These are phyloP conservation scores for Pseudogymnoascus sp. DNA, from an alignment of 2,329 filamentous ascomycete species.

Conservation along the genomic window DNA sequence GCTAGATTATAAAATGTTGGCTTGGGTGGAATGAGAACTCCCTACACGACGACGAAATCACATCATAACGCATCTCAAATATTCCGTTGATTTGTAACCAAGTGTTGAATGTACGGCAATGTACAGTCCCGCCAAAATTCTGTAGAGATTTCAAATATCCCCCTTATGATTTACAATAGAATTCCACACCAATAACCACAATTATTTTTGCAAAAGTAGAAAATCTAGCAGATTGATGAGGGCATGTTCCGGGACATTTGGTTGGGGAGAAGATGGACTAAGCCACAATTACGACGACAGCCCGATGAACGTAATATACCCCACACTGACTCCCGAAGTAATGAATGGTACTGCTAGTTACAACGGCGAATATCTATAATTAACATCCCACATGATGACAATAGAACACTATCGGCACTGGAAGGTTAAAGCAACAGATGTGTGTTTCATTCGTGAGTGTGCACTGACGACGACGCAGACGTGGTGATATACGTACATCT, in stretches of 20 bases:
- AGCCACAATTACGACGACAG: not conserved
- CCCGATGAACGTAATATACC: no score
- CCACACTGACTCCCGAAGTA: no score
- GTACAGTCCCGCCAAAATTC: not conserved
- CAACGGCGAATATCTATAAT: not conserved
- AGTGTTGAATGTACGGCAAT: not conserved
- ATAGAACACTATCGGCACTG: not conserved
- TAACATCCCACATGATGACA: not conserved
- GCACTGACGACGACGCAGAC: slow-evolving; percentile 14
- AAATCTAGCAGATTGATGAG: not conserved
- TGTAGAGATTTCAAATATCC: not conserved
- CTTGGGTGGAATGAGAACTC: no score
- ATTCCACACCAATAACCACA: not conserved
- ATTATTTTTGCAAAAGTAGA: not conserved
- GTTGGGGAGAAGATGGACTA: not conserved
- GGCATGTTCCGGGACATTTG: not conserved
- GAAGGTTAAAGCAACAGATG: not conserved
- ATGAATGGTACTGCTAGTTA: not conserved
- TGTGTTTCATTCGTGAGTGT: not conserved
- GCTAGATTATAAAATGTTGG: not conserved
- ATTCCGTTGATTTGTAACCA: not conserved
- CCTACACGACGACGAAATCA: no score
- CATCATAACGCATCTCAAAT: no score
- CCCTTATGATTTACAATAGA: not conserved
- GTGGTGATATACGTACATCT: slow-evolving; percentile 12